Base-by-base conservation (phyloP, 2,329 filamentous ascomycete genomes). In the Hypoxylon sp. region DNA sequence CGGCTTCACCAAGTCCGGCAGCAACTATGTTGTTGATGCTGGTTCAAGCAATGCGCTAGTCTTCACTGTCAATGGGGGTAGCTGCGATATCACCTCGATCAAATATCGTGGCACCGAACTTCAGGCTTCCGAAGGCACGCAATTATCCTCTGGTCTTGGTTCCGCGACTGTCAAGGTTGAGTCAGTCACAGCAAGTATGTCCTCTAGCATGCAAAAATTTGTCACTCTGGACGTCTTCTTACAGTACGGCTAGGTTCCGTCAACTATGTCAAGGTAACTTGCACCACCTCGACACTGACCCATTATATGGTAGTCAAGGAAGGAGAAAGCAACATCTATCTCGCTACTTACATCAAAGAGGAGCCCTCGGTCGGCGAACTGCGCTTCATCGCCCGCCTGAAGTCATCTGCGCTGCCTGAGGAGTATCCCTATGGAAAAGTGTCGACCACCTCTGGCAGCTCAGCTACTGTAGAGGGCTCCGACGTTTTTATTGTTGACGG, bases 1-100 rank as follows among this genome's bases (percentile, higher is more conserved):
- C 56, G 78, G 76, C 19, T 77, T 76, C 67, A 77, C 76, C 25
- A 71, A 75, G 21, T 76, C 75, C 9, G 75, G 75, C 38, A 72
- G 69, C 49, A 74, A 77, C 21, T 83, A 82, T 73, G 75, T 80
- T 11, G 76, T 83, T 53, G 79, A 83, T 63, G 77, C 81, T 48
- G 80, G 77, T 6, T 72, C 78, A 60, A 61, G 74, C 77, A 86
- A 87, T 67, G 63, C 84, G 2, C 78, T 89, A 57, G 76, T 83
- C 38, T 84, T 88, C 69, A 83, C 82, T 2, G 82, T 89, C 53
- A 83, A 79, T 69, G 80, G 82, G 50, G 81, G 80, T 14, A 89
- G 80, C 75, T 90, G 89, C 70, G 89, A 90, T 71, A 88, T 91
- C 75, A 89, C 84, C 13, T 90, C 88, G 0, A 86, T 91, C 75